A percentile compares a stretch with the other conserved stretches of the same genome.
Evolutionary conservation across 2,329 filamentous ascomycete genomes (phyloP).

Genomic region (Metarhizium guizhouense): DNA sequence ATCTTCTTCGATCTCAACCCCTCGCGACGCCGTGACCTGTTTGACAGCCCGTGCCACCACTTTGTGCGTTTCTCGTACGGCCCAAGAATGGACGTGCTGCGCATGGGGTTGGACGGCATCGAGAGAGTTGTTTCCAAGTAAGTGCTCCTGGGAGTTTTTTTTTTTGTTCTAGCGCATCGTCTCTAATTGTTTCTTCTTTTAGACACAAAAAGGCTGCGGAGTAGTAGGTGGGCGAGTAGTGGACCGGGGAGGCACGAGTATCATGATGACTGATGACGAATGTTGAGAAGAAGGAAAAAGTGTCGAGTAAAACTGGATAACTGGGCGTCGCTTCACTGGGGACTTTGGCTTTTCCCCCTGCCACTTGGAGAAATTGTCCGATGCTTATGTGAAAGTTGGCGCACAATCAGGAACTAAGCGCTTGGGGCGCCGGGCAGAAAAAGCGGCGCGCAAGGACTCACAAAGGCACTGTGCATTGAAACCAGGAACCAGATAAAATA

Average conservation of each 20-base stretch:
- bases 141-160: conserved; percentile 17
- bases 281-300: not conserved
- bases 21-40: conserved; percentile 77
- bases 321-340: not conserved
- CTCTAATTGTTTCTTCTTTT: not conserved
- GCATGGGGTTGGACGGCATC: conserved; percentile 75
- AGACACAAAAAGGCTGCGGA: conserved; percentile 15
- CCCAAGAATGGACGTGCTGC: conserved; percentile 68
- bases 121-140: conserved; percentile 71
- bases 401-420: no score
- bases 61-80: conserved; percentile 82
- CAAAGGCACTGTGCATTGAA: no score
- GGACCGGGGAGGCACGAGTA: not conserved
- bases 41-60: conserved; percentile 90
- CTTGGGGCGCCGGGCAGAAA: no score
- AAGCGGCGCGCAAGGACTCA: no score
- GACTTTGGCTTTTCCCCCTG: not conserved
- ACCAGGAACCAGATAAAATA: no score
- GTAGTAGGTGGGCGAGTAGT: not conserved
- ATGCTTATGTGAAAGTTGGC: no score
- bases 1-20: conserved; percentile 99
- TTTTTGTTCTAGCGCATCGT: not conserved
- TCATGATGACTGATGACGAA: not conserved
- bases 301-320: no score
- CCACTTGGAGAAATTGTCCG: no score